Evolutionary conservation across 306 rosid species (phyloP).

Genomic region (Crotalaria pallida): DNA sequence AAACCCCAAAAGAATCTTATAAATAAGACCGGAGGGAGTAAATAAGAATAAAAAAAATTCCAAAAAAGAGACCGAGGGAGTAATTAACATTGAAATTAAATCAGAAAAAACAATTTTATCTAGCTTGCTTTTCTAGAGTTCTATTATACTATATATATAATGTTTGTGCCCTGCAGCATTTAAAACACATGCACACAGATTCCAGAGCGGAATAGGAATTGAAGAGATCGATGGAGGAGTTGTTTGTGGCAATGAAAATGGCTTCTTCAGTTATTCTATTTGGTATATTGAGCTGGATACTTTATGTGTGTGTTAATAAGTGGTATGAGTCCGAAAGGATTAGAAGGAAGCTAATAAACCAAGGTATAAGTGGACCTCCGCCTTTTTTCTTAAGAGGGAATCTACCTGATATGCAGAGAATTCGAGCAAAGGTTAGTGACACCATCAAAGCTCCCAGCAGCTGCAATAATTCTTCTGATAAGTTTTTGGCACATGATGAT

Average conservation of each 20-base stretch:
- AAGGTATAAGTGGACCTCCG: slow-evolving; percentile 59
- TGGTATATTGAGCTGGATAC: slow-evolving; percentile 20
- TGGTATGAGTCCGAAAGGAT: slow-evolving; percentile 39
- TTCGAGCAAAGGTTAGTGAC: slow-evolving; percentile 32
- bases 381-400: slow-evolving; percentile 46
- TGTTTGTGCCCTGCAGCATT: neutral
- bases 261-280: neutral
- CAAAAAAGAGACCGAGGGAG: no score
- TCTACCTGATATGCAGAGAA: slow-evolving; percentile 51
- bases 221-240: slow-evolving; percentile 1
- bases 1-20: no score
- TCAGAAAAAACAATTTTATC: no score
- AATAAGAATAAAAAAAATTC: no score
- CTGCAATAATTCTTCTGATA: slow-evolving; percentile 29
- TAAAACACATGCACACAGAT: neutral
- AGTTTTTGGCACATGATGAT: slow-evolving; percentile 53
- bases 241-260: neutral
- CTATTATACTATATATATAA: neutral
- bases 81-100: no score
- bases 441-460: neutral
- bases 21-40: no score
- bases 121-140: no score
- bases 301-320: slow-evolving; percentile 18
- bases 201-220: neutral
- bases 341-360: slow-evolving; percentile 38